Conservation (phyloP, 495 filamentous ascomycete genomes). For the Cudoniella acicularis region DNA sequence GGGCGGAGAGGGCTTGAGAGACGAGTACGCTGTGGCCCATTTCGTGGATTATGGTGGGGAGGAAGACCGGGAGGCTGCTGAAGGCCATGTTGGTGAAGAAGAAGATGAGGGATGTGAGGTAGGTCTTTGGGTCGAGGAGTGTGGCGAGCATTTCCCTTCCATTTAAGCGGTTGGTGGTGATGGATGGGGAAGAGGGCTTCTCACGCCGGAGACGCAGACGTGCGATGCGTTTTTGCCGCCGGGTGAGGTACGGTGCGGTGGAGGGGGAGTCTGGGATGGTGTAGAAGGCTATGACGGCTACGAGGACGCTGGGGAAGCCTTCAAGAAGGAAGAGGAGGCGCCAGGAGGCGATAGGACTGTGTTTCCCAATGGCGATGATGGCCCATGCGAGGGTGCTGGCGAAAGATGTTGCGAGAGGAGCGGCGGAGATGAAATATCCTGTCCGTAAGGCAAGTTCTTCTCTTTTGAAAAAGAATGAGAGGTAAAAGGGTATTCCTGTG, state of each 20-base stretch:
- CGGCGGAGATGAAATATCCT: slow-evolving; percentile 78
- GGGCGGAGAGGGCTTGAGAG: slow-evolving; percentile 75
- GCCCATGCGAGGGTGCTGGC: slow-evolving; percentile 79
- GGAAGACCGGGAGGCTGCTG: slow-evolving; percentile 78
- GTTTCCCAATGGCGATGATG: slow-evolving; percentile 60
- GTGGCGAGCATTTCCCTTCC: slow-evolving; percentile 50
- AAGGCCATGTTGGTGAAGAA: slow-evolving; percentile 63
- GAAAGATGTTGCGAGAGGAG: slow-evolving; percentile 79
- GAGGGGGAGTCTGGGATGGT: slow-evolving; percentile 70
- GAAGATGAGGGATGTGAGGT: slow-evolving; percentile 60
- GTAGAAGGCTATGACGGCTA: slow-evolving; percentile 65
- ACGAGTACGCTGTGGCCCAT: slow-evolving; percentile 71
- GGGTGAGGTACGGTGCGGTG: slow-evolving; percentile 64
- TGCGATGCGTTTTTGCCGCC: slow-evolving; percentile 72
- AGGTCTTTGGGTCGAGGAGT: slow-evolving; percentile 60
- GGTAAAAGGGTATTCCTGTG: slow-evolving; percentile 72
- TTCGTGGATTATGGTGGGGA: slow-evolving; percentile 74
- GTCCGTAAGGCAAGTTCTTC: slow-evolving; percentile 77
- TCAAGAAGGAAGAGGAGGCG: slow-evolving; percentile 84
- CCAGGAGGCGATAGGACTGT: slow-evolving; percentile 70
- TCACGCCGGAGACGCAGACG: slow-evolving; percentile 50
- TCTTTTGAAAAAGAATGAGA: slow-evolving; percentile 83
- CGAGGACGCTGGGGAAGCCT: slow-evolving; percentile 69
- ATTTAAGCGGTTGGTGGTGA: slow-evolving; percentile 32
- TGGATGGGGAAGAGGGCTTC: not conserved